Evolutionary conservation across 805 yeast species (phyloP), one percentile per base, ranked within the genome.

Genomic region (Teunomyces cretensis): DNA sequence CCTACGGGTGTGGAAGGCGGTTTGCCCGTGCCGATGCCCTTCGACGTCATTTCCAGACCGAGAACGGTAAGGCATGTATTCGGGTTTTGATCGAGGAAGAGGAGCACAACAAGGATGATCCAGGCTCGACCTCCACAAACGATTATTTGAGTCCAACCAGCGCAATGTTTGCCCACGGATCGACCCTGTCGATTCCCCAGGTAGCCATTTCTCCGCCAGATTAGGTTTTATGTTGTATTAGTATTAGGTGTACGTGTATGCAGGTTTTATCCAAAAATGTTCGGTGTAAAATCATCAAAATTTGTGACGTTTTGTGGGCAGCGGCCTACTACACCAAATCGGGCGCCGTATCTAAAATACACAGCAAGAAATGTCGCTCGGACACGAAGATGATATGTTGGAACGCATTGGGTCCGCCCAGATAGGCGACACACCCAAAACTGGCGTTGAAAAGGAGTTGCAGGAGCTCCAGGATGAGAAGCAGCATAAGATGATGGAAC

Each of bases 11-110:
- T 57, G 76, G 76, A 1, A 56, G 76, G 30, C 64, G 69, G 45
- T 72, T 72, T 58, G 77, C 77, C 6, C 57, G 77, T 12, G 76
- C 77, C 1, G 77, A 72, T 50, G 77, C 77, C 9, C 57, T 72
- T 39, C 55, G 76, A 26, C 51, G 77, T 33, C 77, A 72, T 46
- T 72, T 72, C 52, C 76, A 72, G 50, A 72, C 77, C 2, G 77
- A 72, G 47, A 67, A 72, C n/a, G 76, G 77, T 4, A 67, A 69
- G 47, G 68, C 62, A 30, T 72, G 77, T 60, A 71, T 72, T 9
- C 53, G 67, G 43, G 45, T 61, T 30, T 61, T 72, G 46, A 58
- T 71, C 30, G 76, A 70, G 50, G 77, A 72, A 44, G 77, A 69
- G 42, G 68, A 65, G 33, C 50, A 53, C 30, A 66, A 31, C 53